phyloP scores from a whole-genome alignment of 768 basidiomycete genomes.

The Boletus sp. region DNA sequence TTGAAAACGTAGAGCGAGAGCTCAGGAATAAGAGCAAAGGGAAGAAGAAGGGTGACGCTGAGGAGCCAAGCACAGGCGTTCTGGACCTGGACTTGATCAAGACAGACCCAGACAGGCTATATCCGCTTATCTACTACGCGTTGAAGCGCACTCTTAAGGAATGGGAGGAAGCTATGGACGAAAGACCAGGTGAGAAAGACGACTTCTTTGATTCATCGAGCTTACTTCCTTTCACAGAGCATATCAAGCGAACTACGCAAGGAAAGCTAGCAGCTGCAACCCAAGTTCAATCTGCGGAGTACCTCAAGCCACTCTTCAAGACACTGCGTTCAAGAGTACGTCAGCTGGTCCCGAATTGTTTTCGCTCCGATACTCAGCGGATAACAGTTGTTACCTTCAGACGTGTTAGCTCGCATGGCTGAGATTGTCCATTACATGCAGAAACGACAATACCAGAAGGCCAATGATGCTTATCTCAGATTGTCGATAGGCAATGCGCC shows the following conservation, averaged over 20 bases:
- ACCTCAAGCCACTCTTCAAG: constrained; percentile 96
- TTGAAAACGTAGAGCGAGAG: constrained; percentile 74
- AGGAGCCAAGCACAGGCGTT: constrained; percentile 51
- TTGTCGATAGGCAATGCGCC: constrained; percentile 98
- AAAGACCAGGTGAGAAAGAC: constrained; percentile 69
- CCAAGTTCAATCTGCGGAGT: constrained; percentile 93
- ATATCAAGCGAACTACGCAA: constrained; percentile 83
- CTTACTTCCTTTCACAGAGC: constrained; percentile 46
- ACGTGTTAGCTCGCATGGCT: constrained; percentile 82
- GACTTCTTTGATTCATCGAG: background rate
- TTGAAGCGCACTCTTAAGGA: constrained; percentile 91
- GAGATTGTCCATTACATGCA: constrained; percentile 99
- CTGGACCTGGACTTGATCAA: constrained; percentile 83
- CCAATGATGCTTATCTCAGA: constrained; percentile 96
- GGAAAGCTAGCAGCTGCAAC: constrained; percentile 95
- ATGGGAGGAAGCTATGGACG: constrained; percentile 95
- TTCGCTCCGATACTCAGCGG: constrained; percentile 9
- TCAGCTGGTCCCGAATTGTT: constrained; percentile 11
- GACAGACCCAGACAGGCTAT: constrained; percentile 90
- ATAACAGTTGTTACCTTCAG: constrained; percentile 67
- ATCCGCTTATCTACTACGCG: constrained; percentile 96
- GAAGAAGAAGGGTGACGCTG: constrained; percentile 61
- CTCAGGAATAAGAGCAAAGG: constrained; percentile 53
- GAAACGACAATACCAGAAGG: constrained; percentile 88
- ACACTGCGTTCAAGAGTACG: constrained; percentile 81